Conservation (phyloP, 2,329 filamentous ascomycete genomes). For the Albifimbria verrucaria region DNA sequence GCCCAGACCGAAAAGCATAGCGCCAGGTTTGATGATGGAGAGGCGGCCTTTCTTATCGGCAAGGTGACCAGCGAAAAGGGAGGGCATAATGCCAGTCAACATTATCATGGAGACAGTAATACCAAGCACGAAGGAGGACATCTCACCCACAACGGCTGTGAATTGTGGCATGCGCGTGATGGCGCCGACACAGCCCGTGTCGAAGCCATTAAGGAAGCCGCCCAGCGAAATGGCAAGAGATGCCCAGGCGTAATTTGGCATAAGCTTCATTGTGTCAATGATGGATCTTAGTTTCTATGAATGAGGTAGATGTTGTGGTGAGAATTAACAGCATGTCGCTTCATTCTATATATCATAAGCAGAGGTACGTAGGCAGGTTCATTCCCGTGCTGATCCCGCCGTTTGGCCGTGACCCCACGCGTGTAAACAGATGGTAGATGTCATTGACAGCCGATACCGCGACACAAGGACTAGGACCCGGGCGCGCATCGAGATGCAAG, state of each 20-base stretch:
- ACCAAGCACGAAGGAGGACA: constrained; percentile 51
- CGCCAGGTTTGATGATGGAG: constrained; percentile 28
- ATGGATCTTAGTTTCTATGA: too few relatives aligned
- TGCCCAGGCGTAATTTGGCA: constrained; percentile 29
- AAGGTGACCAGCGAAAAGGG: constrained; percentile 54
- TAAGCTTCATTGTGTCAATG: constrained; percentile 4
- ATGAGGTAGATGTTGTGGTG: too few relatives aligned
- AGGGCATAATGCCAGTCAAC: constrained; percentile 54
- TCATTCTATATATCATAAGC: too few relatives aligned
- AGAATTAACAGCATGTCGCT: too few relatives aligned
- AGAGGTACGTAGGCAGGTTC: too few relatives aligned
- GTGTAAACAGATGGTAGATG: too few relatives aligned
- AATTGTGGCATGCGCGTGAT: constrained; percentile 31
- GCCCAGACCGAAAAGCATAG: constrained; percentile 50
- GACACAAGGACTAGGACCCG: too few relatives aligned
- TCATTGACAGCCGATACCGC: too few relatives aligned
- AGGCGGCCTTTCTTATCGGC: constrained; percentile 49
- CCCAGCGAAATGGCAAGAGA: constrained; percentile 26
- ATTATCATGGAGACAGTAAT: constrained; percentile 58
- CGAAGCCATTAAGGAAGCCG: constrained; percentile 32
- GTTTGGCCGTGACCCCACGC: too few relatives aligned
- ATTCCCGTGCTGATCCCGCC: too few relatives aligned
- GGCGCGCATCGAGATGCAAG: too few relatives aligned
- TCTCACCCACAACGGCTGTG: constrained; percentile 27
- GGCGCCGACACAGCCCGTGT: constrained; percentile 32